phyloP scores from a whole-genome alignment of 2,329 filamentous ascomycete species.

The Calonectria pauciramosa region DNA sequence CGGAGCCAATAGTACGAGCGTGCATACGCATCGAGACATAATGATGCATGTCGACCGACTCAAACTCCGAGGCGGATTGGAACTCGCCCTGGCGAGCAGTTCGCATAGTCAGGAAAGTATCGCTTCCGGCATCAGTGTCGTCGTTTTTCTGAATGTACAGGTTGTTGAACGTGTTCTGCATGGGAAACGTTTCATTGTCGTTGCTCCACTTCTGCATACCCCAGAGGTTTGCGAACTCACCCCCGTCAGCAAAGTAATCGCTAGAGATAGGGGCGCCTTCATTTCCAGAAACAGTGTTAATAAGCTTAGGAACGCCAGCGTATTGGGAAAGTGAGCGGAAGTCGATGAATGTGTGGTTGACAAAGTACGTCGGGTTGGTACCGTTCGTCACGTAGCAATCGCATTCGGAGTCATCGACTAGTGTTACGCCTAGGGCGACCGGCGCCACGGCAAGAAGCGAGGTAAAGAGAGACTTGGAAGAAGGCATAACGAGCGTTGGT shows the following conservation, averaged over 20 bases:
- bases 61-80: conserved; percentile 62
- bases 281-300: conserved; percentile 47
- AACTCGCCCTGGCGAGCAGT: conserved; percentile 57
- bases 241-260: conserved; percentile 50
- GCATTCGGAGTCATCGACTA: conserved; percentile 41
- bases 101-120: conserved; percentile 62
- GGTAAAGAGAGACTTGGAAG: conserved; percentile 34
- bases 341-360: conserved; percentile 46
- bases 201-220: conserved; percentile 55
- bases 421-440: conserved; percentile 29
- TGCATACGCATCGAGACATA: conserved; percentile 59
- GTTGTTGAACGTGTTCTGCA: conserved; percentile 56
- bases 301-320: conserved; percentile 47
- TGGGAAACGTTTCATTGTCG: conserved; percentile 49
- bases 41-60: conserved; percentile 49
- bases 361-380: conserved; percentile 42
- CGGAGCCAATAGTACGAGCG: conserved; percentile 59
- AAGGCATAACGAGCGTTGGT: conserved; percentile 35
- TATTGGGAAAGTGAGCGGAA: conserved; percentile 47
- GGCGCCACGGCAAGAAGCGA: conserved; percentile 41
- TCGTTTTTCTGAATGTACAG: conserved; percentile 60
- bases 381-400: conserved; percentile 49
- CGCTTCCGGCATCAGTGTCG: conserved; percentile 44
- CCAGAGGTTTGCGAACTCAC: conserved; percentile 53
- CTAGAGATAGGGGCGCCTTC: conserved; percentile 51